Conservation (phyloP, 2,329 filamentous ascomycete genomes). For the Decorospora gaudefroyi region DNA sequence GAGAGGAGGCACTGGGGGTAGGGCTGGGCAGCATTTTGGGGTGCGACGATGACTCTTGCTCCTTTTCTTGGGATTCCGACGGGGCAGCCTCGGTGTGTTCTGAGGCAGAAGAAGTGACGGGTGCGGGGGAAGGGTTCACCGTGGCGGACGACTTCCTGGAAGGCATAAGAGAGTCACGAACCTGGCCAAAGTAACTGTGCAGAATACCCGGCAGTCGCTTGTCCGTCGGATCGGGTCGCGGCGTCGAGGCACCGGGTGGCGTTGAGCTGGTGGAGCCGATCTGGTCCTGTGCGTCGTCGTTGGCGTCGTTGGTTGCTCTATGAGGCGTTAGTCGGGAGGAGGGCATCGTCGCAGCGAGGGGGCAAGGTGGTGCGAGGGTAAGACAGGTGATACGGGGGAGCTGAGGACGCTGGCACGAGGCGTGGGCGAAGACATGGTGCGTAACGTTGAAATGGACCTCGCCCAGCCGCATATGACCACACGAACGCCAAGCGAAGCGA, state of each 20-base stretch:
- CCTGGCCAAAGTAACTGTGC: slow-evolving; percentile 97
- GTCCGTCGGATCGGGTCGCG: slow-evolving; percentile 89
- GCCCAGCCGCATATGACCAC: slow-evolving; percentile 20
- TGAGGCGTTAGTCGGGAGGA: slow-evolving; percentile 44
- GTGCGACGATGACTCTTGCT: slow-evolving; percentile 38
- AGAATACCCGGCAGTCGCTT: slow-evolving; percentile 95
- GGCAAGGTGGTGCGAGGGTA: slow-evolving; percentile 9
- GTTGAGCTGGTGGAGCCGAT: slow-evolving; percentile 81
- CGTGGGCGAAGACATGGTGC: slow-evolving; percentile 36
- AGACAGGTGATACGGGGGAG: slow-evolving; percentile 3
- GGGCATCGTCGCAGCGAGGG: slow-evolving; percentile 28
- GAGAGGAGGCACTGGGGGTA: slow-evolving; percentile 53
- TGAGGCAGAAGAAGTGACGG: slow-evolving; percentile 30
- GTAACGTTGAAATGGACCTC: slow-evolving; percentile 27
- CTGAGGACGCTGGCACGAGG: slow-evolving; percentile 18
- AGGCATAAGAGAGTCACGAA: slow-evolving; percentile 73
- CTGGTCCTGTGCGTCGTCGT: slow-evolving; percentile 72
- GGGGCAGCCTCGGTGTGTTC: slow-evolving; percentile 10
- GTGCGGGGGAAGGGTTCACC: slow-evolving; percentile 47
- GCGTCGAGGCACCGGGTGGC: slow-evolving; percentile 88
- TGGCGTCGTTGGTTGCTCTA: slow-evolving; percentile 67
- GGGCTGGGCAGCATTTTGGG: slow-evolving; percentile 60
- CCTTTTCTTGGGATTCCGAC: slow-evolving; percentile 31
- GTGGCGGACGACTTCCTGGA: slow-evolving; percentile 47
- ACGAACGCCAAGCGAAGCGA: slow-evolving; percentile 26